Evolutionary conservation across 1,284 basidiomycete species (phyloP), one percentile per base, ranked within the genome.

Genomic region (Leccinum insolens): DNA sequence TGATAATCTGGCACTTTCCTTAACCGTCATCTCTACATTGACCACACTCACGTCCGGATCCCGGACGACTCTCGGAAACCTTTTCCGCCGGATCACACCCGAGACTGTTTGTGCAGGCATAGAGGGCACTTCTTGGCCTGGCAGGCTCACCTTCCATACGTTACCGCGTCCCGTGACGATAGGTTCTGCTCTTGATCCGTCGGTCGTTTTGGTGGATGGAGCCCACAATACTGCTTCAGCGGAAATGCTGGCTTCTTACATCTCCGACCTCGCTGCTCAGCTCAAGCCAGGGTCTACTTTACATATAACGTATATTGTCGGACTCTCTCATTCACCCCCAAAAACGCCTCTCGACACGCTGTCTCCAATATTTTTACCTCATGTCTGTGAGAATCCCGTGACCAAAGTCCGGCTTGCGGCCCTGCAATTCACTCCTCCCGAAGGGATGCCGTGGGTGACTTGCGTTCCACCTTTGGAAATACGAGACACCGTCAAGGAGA

Each of bases 161-260:
- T 81, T 65, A 85, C 65, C 77, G 2, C 69, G 67, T 41, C 67
- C 75, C 15, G 69, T 77, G 58, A 73, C 65, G 6, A 60, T 58
- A n/a, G 70, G 62, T 14, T 71, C 62, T 49, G 65, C 63, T 41
- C 73, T 52, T 61, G 69, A 76, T 61, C 75, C 77, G 20, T 71
- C 83, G 3, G 75, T 82, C 6, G 80, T 96, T 6, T 84, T 99
- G 7, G 90, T 92, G 2, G 98, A 99, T 76, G 98, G 98, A 4
- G 97, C 98, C 1, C 98, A 99, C 78, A 99, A 99, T 76, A 82
- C 89, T n/a, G 90, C 93, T 6, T 96, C 95, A 0, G 87, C 95
- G 0, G 71, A 78, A 20, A 88, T 88, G 0, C 86, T 99, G 8
- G 84, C 89, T 1, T 76, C 82, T 6, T 99, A 96, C 77, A 81